phyloP scores from a whole-genome alignment of 805 yeast genomes.

The Candida germanica region DNA sequence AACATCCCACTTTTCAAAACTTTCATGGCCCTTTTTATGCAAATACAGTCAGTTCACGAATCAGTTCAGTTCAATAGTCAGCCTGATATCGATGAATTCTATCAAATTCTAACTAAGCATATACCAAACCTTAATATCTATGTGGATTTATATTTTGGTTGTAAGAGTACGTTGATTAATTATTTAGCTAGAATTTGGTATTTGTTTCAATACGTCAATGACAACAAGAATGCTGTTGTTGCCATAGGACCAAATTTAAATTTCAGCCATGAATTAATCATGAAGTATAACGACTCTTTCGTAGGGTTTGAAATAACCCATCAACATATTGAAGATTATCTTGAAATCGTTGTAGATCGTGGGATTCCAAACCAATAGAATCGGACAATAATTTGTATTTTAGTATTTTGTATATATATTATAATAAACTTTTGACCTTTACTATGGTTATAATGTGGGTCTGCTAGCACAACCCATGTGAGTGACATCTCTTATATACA shows the following conservation, averaged over 20 bases:
- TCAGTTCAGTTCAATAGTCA: background rate
- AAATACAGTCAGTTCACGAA: conserved; percentile 6
- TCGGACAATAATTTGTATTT: too few relatives aligned
- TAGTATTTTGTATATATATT: too few relatives aligned
- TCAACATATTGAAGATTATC: conserved; percentile 21
- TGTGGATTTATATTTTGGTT: conserved; percentile 23
- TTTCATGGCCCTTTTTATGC: conserved; percentile 9
- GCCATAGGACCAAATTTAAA: conserved; percentile 14
- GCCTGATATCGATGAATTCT: conserved; percentile 10
- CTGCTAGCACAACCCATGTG: too few relatives aligned
- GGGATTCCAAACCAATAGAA: too few relatives aligned
- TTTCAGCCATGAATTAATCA: conserved; percentile 19
- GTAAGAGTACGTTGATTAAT: conserved; percentile 18
- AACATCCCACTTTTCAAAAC: conserved; percentile 7
- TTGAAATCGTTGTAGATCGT: conserved; percentile 21
- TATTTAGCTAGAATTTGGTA: conserved; percentile 24
- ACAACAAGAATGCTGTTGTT: conserved; percentile 9
- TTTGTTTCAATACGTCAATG: conserved; percentile 17
- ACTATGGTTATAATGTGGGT: too few relatives aligned
- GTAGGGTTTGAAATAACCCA: conserved; percentile 20
- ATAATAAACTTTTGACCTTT: too few relatives aligned
- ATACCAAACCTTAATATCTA: conserved; percentile 16
- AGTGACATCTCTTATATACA: too few relatives aligned
- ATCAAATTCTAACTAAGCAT: conserved; percentile 7
- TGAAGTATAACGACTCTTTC: conserved; percentile 13